Percentiles rank a stretch among this genome's conserved stretches.
Evolutionary conservation across 2,329 filamentous ascomycete species (phyloP).

Genomic region (Elsinoe australis): DNA sequence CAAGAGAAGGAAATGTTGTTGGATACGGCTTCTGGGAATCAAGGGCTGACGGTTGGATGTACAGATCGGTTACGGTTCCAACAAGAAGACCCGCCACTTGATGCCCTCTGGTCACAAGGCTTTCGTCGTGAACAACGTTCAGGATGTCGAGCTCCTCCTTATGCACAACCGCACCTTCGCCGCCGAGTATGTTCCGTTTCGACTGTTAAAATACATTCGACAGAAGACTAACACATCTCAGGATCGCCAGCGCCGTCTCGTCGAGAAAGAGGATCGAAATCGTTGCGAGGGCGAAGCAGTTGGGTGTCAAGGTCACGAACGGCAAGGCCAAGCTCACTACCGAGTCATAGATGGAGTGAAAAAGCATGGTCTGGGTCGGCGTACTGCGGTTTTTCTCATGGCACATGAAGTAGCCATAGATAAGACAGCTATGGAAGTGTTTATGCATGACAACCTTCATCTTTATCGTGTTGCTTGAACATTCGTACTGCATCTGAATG

Average conservation of each 20-base stretch:
- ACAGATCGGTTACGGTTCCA: slow-evolving; percentile 97
- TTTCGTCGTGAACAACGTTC: slow-evolving; percentile 96
- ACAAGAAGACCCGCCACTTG: slow-evolving; percentile 99
- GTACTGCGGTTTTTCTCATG: slow-evolving; percentile 18
- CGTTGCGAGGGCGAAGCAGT: slow-evolving; percentile 91
- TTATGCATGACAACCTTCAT: slow-evolving; percentile 11
- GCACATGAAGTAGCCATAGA: slow-evolving; percentile 16
- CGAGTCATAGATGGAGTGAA: slow-evolving; percentile 53
- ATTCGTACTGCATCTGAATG: not conserved
- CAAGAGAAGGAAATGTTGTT: not conserved
- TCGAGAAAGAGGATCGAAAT: slow-evolving; percentile 99
- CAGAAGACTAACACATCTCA: slow-evolving; percentile 43
- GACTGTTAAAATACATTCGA: not conserved
- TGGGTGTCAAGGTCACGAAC: slow-evolving; percentile 99
- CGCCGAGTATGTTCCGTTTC: slow-evolving; percentile 74
- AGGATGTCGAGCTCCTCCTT: slow-evolving; percentile 92
- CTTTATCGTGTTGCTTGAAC: not conserved
- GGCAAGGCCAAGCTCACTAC: slow-evolving; percentile 97
- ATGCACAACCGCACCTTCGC: slow-evolving; percentile 99
- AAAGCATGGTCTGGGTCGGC: slow-evolving; percentile 18
- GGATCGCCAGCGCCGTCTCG: slow-evolving; percentile 96
- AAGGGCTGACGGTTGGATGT: slow-evolving; percentile 12
- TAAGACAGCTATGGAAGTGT: slow-evolving; percentile 16
- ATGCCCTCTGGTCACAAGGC: slow-evolving; percentile 99
- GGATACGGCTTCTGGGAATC: not conserved